Base-by-base conservation (phyloP, 495 filamentous ascomycete genomes). In the Neurospora sp. region DNA sequence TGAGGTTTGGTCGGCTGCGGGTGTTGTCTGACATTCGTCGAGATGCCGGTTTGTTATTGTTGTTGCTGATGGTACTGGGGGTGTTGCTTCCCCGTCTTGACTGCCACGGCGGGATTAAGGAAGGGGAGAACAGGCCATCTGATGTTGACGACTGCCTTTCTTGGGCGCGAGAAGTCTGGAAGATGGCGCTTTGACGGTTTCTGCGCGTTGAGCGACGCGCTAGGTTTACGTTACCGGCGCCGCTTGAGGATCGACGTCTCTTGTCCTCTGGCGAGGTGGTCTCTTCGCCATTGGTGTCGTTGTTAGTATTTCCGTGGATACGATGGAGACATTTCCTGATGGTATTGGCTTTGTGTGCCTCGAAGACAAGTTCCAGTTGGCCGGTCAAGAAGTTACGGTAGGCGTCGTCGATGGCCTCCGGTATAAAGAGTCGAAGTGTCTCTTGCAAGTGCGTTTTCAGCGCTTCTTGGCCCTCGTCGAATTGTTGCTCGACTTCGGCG, bases 291-390 rank as follows among this genome's bases (percentile, higher is more conserved):
- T 48, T 40, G 2, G 44, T 44, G 27, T 27, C n/a, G 5, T 75
- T 42, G 70, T 37, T 39, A 3, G 27, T 66, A 8, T 31, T 12
- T 4, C 70, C 69, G n/a, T 46, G 44, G n/a, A 18, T 18, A 1
- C 72, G 73, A 18, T 35, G 44, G 0, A 75, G 23, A 10, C 75
- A 78, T 39, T 78, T 72, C 31, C 75, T 74, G 46, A 78, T 73
- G 39, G 76, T 69, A 37, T 80, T 78, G 8, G 77, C 79, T 1
- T 73, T 73, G 46, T 81, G 78, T 0, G 73, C 78, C 20, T 81
- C 77, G 18, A 79, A 77, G n/a, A 79, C 77, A 0, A 81, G 72
- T 6, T 77, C 78, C 20, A 81, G 73, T 48, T 81, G 79, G 0
- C 77, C 76, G 0, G 78, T 70, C 11, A 81, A 70, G 41, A 81